Evolutionary conservation across 2,329 filamentous ascomycete species (phyloP), one percentile per base, ranked within the genome.

Genomic region (Huntiella savannae): DNA sequence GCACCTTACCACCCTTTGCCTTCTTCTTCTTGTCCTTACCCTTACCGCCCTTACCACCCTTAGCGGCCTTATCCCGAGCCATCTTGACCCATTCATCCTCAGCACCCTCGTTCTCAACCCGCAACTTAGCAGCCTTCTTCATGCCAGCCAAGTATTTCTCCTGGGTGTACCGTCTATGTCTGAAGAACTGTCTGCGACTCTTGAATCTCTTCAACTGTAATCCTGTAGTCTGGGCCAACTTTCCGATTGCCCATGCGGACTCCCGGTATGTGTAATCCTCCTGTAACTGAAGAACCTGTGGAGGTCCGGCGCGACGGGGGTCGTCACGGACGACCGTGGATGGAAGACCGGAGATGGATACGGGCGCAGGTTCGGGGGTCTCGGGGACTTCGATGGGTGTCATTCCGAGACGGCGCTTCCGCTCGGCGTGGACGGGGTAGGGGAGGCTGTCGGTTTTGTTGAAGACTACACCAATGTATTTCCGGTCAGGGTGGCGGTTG

Each of bases 401-500:
- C 72, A 92, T 80, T 55, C 81, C 82, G 50, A 98, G 69, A 45
- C 76, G 73, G 53, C 91, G 73, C 56, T 78, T 74, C 47, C 83
- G 75, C 51, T 81, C 75, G 3, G 80, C 79, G 58, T 88, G 80
- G 19, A 63, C 64, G 1, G 83, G 79, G 57, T 82, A 77, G 0
- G 91, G 91, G 1, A 98, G 74, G 32, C 69, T 75, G 56, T 92
- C 83, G 12, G 77, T 68, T 58, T 85, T 84, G 59, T 87, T 73
- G 61, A 94, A 87, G 33, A 82, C 82, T 15, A 98, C 81, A 51
- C 91, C 91, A 57, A 98, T 98, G 68, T 87, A 98, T 61, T 93
- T 84, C 50, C 87, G 75, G 54, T 85, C 82, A 1, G 87, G 82
- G 62, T 96, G 85, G 49, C 69, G 72, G 32, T 71, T 63, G 0